A percentile compares a stretch with the other conserved stretches of the same genome.
Evolutionary conservation across 768 basidiomycete species (phyloP).

Genomic region (Polyporus arcularius): DNA sequence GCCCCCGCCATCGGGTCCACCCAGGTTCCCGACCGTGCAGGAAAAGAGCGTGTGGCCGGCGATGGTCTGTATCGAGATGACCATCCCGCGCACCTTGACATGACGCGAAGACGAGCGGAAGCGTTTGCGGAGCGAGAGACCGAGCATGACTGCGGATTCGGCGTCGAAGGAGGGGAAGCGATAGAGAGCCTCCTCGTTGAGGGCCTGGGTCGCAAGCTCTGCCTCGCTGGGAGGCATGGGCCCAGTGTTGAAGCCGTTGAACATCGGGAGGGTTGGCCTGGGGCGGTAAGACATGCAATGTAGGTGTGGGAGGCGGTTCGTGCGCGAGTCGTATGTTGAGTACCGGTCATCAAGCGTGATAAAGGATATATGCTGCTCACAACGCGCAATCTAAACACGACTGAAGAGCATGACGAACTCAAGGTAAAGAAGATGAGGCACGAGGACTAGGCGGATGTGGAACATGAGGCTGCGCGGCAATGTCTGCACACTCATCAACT

Average conservation of each 20-base stretch:
- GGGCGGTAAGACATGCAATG: neutral
- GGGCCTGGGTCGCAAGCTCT: constrained; percentile 69
- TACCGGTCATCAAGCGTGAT: neutral
- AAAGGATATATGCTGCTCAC: neutral
- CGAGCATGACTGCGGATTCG: constrained; percentile 78
- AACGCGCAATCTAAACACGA: neutral
- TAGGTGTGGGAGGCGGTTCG: neutral
- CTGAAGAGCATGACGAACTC: neutral
- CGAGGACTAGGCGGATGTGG: neutral
- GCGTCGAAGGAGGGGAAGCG: constrained; percentile 77
- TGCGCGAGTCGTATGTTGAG: neutral
- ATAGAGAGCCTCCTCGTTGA: constrained; percentile 68
- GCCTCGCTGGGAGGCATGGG: constrained; percentile 66
- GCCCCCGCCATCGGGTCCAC: constrained; percentile 61
- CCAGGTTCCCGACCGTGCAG: constrained; percentile 83
- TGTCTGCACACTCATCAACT: no score
- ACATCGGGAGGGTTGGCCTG: constrained; percentile 1
- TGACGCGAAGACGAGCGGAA: constrained; percentile 74
- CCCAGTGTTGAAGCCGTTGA: constrained; percentile 26
- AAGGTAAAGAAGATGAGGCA: neutral
- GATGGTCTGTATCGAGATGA: constrained; percentile 78
- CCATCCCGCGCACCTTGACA: constrained; percentile 75
- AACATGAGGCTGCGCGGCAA: neutral
- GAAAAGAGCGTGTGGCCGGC: constrained; percentile 79
- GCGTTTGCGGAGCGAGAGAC: constrained; percentile 79